phyloP scores from a whole-genome alignment of 805 yeast species.

The Sugiyamaella valdiviana region DNA sequence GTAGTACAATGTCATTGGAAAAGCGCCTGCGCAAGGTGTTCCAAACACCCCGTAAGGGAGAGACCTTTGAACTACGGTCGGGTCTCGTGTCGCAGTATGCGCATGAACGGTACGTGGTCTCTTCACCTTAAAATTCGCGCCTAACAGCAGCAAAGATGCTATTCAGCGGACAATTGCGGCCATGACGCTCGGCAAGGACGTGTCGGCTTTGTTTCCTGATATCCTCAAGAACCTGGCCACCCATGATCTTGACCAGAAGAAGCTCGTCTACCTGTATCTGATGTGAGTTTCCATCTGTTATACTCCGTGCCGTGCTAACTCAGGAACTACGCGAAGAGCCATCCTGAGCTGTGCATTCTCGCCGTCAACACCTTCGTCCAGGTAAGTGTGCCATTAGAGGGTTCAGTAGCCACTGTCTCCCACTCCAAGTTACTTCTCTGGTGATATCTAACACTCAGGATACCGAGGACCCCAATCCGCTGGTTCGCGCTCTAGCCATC shows the following conservation, averaged over 20 bases:
- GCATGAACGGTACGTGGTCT: constrained; percentile 45
- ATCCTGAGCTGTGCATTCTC: constrained; percentile 90
- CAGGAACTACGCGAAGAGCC: constrained; percentile 95
- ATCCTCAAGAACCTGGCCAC: constrained; percentile 95
- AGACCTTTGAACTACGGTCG: constrained; percentile 81
- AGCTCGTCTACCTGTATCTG: constrained; percentile 84
- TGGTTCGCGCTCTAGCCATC: constrained; percentile 91
- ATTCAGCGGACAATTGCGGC: constrained; percentile 95
- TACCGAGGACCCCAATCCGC: constrained; percentile 93
- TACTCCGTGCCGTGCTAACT: constrained; percentile 88
- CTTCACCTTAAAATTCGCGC: neutral
- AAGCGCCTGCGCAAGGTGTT: constrained; percentile 50
- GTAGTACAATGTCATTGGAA: constrained; percentile 32
- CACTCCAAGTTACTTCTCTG: neutral
- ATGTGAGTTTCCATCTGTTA: constrained; percentile 47
- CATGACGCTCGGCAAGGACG: constrained; percentile 97
- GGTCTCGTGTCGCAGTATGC: constrained; percentile 95
- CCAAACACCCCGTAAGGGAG: constrained; percentile 52
- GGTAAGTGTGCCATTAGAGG: neutral
- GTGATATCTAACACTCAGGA: constrained; percentile 39
- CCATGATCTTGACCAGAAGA: constrained; percentile 92
- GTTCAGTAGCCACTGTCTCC: neutral
- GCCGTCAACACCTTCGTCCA: constrained; percentile 95
- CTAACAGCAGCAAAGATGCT: constrained; percentile 70
- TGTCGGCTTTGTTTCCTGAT: constrained; percentile 89